Evolutionary conservation across 2,329 filamentous ascomycete genomes (phyloP), one percentile per base, ranked within the genome.

Genomic region (Tolypocladium guangdongense): DNA sequence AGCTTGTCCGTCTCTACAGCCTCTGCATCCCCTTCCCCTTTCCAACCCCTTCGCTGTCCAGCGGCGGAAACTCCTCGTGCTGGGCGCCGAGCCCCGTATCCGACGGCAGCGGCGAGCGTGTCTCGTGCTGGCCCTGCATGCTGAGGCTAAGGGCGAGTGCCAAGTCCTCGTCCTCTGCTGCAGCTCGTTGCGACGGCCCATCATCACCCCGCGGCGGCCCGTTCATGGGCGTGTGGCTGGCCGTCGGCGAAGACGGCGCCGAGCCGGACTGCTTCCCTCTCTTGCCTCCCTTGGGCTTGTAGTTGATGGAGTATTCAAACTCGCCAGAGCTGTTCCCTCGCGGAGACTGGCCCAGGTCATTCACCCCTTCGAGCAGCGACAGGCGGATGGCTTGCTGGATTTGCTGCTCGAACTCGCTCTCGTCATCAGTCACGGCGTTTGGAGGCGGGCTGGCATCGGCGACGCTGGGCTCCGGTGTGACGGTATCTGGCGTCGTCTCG

Each of bases 381-480:
- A 85, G 69, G 0, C 81, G 77, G 39, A 86, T 81, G 1, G 82
- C 83, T 52, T 80, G 75, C 65, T 84, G 81, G 11, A 85, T 76
- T 60, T 82, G 79, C 50, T 75, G 73, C 61, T 86, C 82, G 55
- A 80, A 82, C 27, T 82, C 78, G 49, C 76, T 77, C 46, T 78
- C 76, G 4, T 68, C 66, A 10, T 62, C 58, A 14, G 68, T 61
- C 18, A 62, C 5, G 3, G 30, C 7, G 8, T 58, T 58, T 3
- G 63, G 59, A 3, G 64, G 63, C 8, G 68, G 69, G 46, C 67
- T 70, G 14, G 66, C 62, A 24, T 72, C 77, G 3, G 71, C 67
- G 30, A 78, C 64, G 54, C 78, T 81, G 4, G 75, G 74, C 56
- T 82, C 81, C 2, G 81, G 78, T 3, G 80, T 83, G 6, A 76